Base-by-base conservation (phyloP, 2,329 filamentous ascomycete species). In the Stemphylium beticola region DNA sequence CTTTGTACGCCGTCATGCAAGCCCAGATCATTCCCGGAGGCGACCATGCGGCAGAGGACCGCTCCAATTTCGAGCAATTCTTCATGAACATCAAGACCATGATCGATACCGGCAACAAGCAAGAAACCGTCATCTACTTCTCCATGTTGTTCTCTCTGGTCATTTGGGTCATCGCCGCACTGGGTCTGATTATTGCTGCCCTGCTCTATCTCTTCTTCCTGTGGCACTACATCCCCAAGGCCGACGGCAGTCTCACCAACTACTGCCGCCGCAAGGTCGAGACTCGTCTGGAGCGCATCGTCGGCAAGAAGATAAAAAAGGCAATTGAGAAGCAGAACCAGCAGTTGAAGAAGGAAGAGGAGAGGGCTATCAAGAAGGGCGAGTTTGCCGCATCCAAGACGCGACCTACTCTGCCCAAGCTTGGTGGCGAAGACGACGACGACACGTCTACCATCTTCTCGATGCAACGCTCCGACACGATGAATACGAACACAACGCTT, bases 201-300 rank as follows among this genome's bases (percentile, higher is more conserved):
- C 67, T 96, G 1, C 87, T 96, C 56, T 98, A 96, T 76, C 76
- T 96, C 33, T 85, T 91, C 67, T 99, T 96, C 75, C 83, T 99
- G 5, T 96, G 90, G 85, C 90, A 95, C 75, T 95, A 93, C 77
- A 93, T 99, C 57, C 92, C 93, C 1, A 84, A 84, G 32, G 81
- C 86, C 10, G 92, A 97, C 68, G 91, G 92, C 5, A 88, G 90
- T 7, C 82, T 99, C 26, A 86, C 86, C 4, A 87, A 87, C 22
- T 99, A 96, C 78, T 98, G 95, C 73, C 89, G 91, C 58, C 88
- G 92, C 40, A 98, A 98, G 79, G 88, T 96, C 73, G 96, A 96
- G 77, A 88, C 86, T 67, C 83, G 92, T 62, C 82, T 99, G 62
- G 89, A 89, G 69, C 87, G 87, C 64, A 95, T 98, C 62, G 93